Conservation (phyloP, 1,139 yeast species). For the Hanseniaspora gamundiae region DNA sequence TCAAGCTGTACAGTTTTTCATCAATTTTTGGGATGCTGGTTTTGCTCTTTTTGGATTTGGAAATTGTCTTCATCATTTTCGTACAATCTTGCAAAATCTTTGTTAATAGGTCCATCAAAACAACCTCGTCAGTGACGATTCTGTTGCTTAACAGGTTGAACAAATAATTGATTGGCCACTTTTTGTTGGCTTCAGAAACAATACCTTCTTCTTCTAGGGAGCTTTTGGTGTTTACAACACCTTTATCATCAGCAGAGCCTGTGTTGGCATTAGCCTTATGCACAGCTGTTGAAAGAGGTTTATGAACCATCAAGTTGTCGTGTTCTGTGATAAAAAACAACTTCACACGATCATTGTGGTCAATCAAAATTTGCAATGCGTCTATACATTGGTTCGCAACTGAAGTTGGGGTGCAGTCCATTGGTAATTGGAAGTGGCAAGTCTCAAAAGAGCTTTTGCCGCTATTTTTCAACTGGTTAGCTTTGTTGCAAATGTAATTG, state of each 20-base stretch:
- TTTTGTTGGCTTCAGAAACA: slow-evolving; percentile 32
- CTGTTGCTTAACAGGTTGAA: slow-evolving; percentile 51
- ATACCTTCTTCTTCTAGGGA: slow-evolving; percentile 27
- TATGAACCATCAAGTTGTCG: slow-evolving; percentile 46
- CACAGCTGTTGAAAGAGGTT: slow-evolving; percentile 12
- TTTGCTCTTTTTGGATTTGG: slow-evolving; percentile 26
- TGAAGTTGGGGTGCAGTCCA: slow-evolving; percentile 49
- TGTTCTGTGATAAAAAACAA: slow-evolving; percentile 75
- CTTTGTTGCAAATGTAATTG: slow-evolving; percentile 36
- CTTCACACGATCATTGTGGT: slow-evolving; percentile 56
- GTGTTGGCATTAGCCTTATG: background rate
- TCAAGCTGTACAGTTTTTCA: slow-evolving; percentile 45
- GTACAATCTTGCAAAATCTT: slow-evolving; percentile 68
- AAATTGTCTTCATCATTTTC: slow-evolving; percentile 48
- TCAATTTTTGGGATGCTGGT: slow-evolving; percentile 57
- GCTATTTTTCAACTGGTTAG: slow-evolving; percentile 14
- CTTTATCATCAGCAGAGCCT: no score
- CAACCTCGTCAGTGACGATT: slow-evolving; percentile 56
- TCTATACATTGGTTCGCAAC: slow-evolving; percentile 74
- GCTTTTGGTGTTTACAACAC: background rate
- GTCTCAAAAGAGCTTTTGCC: slow-evolving; percentile 4
- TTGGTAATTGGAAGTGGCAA: slow-evolving; percentile 33
- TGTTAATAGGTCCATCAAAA: slow-evolving; percentile 66
- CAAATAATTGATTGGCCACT: slow-evolving; percentile 63
- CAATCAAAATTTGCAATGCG: slow-evolving; percentile 59